These are phyloP conservation scores for Glaciozyma martinii DNA, from an alignment of 768 basidiomycete species.

Conservation along the genomic window DNA sequence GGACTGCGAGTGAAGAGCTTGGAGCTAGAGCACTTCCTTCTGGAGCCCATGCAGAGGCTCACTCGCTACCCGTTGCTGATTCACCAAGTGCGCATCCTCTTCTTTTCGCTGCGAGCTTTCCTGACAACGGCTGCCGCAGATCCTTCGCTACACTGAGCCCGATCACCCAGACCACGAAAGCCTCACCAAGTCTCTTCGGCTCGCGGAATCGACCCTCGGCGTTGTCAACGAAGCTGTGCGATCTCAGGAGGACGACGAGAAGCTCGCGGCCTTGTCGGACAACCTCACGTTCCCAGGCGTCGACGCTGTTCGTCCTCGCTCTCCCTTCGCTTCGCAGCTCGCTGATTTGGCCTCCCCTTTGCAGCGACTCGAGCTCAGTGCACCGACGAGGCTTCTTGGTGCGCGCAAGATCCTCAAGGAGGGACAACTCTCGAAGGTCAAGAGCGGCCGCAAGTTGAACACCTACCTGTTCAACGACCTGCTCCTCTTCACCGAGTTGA, in stretches of 20 bases:
- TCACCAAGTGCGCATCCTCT: constrained; percentile 49
- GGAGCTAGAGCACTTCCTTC: constrained; percentile 32
- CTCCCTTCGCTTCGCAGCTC: neutral
- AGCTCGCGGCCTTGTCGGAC: constrained; percentile 62
- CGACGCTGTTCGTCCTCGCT: constrained; percentile 47
- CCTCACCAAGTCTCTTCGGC: constrained; percentile 52
- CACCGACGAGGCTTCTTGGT: constrained; percentile 76
- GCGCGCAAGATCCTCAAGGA: constrained; percentile 69
- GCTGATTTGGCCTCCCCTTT: neutral
- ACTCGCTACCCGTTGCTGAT: constrained; percentile 88
- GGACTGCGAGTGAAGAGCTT: constrained; percentile 27
- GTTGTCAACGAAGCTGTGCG: constrained; percentile 84
- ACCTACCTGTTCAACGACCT: constrained; percentile 83
- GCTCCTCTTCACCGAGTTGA: constrained; percentile 65
- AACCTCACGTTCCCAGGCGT: constrained; percentile 72
- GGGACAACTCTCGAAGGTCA: constrained; percentile 66
- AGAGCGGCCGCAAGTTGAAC: constrained; percentile 68
- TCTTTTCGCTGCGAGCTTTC: neutral
- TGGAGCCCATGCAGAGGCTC: constrained; percentile 49
- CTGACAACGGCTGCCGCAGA: constrained; percentile 42
- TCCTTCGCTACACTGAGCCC: constrained; percentile 66
- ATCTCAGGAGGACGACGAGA: constrained; percentile 67
- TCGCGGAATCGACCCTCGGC: constrained; percentile 62
- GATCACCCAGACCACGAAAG: constrained; percentile 36
- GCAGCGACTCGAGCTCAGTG: constrained; percentile 71